phyloP scores from a whole-genome alignment of 768 basidiomycete genomes.

The Pleurotus eryngii region DNA sequence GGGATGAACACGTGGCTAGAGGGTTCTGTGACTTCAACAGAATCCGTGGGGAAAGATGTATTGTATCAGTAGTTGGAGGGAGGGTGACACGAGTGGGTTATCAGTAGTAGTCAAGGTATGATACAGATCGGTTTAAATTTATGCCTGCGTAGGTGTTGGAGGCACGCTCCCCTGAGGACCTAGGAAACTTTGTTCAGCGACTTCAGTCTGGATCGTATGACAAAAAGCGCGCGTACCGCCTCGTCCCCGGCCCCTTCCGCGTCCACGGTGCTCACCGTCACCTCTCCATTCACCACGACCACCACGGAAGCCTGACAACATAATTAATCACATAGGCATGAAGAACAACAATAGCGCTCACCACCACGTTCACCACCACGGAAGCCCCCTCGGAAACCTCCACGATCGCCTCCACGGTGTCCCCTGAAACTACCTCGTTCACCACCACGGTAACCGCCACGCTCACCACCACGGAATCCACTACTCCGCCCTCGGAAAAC shows the following conservation, averaged over 20 bases:
- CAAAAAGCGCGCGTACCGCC: constrained; percentile 29
- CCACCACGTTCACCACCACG: constrained; percentile 24
- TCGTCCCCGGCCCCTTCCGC: constrained; percentile 42
- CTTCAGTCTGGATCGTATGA: background rate
- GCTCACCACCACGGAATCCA: constrained; percentile 22
- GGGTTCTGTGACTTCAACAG: background rate
- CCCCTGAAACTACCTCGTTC: constrained; percentile 36
- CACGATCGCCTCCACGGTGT: constrained; percentile 35
- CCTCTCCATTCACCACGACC: constrained; percentile 49
- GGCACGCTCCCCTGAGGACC: constrained; percentile 10
- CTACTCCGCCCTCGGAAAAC: constrained; percentile 34
- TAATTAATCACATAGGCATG: background rate
- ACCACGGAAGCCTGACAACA: constrained; percentile 25
- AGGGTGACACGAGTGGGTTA: background rate
- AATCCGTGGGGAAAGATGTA: background rate
- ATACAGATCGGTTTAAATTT: background rate
- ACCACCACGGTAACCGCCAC: constrained; percentile 31
- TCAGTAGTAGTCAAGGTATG: background rate
- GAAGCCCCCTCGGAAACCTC: constrained; percentile 32
- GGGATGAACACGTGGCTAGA: background rate
- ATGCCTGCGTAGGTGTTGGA: constrained; percentile 19
- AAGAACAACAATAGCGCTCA: constrained; percentile 4
- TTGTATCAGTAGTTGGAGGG: background rate
- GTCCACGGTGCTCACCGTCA: constrained; percentile 36
- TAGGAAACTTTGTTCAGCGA: background rate